These are phyloP conservation scores for Daldinia decipiens DNA, from an alignment of 495 filamentous ascomycete species.

Conservation along the genomic window DNA sequence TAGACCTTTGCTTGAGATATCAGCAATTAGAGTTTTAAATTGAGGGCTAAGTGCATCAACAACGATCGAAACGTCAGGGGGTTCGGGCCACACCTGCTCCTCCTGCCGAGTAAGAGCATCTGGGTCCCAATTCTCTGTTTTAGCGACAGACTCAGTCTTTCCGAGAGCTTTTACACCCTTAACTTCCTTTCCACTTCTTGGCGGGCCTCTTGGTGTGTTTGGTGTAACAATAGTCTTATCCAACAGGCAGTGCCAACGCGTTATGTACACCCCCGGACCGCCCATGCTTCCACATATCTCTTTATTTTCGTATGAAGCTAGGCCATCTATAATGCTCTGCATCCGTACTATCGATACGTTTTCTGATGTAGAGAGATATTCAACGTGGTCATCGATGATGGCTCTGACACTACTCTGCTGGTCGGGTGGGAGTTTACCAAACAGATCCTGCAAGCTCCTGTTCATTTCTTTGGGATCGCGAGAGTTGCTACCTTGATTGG, in stretches of 20 bases:
- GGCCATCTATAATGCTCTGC: constrained; percentile 54
- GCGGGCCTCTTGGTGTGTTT: constrained; percentile 50
- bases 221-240: constrained; percentile 69
- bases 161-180: constrained; percentile 60
- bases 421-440: constrained; percentile 53
- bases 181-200: constrained; percentile 63
- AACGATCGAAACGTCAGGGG: constrained; percentile 54
- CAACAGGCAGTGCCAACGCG: constrained; percentile 70
- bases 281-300: constrained; percentile 41
- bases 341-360: constrained; percentile 60
- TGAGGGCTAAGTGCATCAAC: constrained; percentile 49
- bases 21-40: constrained; percentile 50
- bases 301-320: constrained; percentile 30
- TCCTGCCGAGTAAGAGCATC: constrained; percentile 24
- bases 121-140: constrained; percentile 46
- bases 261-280: constrained; percentile 71
- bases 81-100: constrained; percentile 33
- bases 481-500: background rate
- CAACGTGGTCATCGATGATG: constrained; percentile 62
- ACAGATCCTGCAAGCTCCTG: constrained; percentile 55
- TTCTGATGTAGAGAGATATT: constrained; percentile 63
- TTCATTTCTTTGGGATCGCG: constrained; percentile 58
- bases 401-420: constrained; percentile 50
- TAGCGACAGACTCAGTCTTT: constrained; percentile 57
- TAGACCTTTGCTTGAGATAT: constrained; percentile 36